Evolutionary conservation across 257 asterid genomes (phyloP).

Genomic region (Cynanchum wilfordii): DNA sequence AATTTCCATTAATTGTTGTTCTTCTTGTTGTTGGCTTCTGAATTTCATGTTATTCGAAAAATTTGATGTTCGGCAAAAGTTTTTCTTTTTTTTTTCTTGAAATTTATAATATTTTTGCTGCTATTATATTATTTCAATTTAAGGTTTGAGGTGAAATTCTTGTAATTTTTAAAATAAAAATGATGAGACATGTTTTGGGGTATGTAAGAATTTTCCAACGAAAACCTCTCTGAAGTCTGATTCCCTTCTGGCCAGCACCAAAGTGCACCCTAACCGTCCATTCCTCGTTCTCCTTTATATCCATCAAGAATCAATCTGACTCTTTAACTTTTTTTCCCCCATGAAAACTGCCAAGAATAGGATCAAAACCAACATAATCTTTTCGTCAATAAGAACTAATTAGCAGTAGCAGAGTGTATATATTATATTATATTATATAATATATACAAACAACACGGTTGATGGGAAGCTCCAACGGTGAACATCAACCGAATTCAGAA

Average conservation of each 20-base stretch:
- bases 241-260: not conserved
- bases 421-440: no score
- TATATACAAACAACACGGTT: not conserved
- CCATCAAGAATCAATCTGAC: not conserved
- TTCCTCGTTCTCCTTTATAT: conserved; percentile 17
- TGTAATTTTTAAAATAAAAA: no score
- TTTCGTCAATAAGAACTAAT: not conserved
- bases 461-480: conserved; percentile 31
- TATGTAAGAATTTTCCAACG: not conserved
- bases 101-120: no score
- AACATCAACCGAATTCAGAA: conserved; percentile 13
- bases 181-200: no score
- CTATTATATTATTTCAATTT: no score
- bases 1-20: not conserved
- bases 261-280: not conserved
- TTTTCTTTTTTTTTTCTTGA: no score
- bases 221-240: no score
- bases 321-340: not conserved
- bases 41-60: not conserved
- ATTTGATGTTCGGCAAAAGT: not conserved
- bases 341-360: not conserved
- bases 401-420: not conserved
- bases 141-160: no score
- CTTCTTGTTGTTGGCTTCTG: not conserved
- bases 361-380: not conserved